Evolutionary conservation across 2,329 filamentous ascomycete genomes (phyloP), one percentile per base, ranked within the genome.

Genomic region (Niveomyces coronatus): DNA sequence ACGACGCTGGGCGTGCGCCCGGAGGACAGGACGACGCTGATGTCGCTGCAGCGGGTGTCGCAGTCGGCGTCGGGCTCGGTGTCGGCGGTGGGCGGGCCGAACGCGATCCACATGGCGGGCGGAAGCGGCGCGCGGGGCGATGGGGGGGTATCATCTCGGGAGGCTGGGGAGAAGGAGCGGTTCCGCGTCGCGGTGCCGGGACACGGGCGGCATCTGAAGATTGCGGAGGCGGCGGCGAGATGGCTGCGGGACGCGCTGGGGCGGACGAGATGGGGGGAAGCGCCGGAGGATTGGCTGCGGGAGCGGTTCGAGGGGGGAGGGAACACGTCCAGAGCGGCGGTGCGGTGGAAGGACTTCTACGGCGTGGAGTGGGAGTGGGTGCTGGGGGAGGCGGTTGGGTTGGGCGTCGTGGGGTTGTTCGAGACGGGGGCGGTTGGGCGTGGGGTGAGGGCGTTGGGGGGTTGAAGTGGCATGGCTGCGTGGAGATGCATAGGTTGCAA

Each of bases 371-470:
- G 85, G 56, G 71, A 80, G 42, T 87, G 79, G 79, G 66, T 83
- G 13, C 53, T 87, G 29, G 76, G 72, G 28, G 81, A 86, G 55
- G 82, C 79, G 30, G 66, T 84, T 17, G 83, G 82, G 0, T 66
- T 76, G 19, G 83, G 83, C 2, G 52, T 80, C 13, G 70, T 86
- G 4, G 82, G 88, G 57, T 60, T 84, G 11, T 88, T 88, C 54
- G 74, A 85, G 51, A 87, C 82, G 10, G 68, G 78, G 11, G 82
- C 75, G 49, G 79, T 86, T n/a, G 82, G 82, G 2, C 66, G 71
- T 43, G 82, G 75, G 9, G 70, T 85, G 41, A 66, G 76, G 46
- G 57, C 58, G 35, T 39, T 68, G 40, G 57, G 54, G 43, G 45
- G 33, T n/a, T 47, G 45, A 48, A 18, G 27, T 37, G 35, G 5